phyloP scores from a whole-genome alignment of 768 basidiomycete species.

The Nidularia pulvinata region DNA sequence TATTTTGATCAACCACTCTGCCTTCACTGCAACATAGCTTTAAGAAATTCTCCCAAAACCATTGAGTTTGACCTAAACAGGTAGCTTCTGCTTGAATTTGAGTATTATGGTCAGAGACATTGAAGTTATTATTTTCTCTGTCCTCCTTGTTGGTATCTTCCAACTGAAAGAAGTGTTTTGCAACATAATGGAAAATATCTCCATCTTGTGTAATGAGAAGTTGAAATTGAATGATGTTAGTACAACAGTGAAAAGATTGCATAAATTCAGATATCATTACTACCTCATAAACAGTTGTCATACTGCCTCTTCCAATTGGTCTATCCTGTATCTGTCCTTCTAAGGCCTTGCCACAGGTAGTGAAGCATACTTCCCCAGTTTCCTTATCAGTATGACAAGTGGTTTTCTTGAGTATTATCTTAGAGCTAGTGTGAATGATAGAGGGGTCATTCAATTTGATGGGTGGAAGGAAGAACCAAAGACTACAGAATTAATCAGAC shows the following conservation, averaged over 20 bases:
- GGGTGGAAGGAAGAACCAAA: no score
- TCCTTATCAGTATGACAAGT: neutral
- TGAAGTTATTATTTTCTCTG: neutral
- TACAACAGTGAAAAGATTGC: no score
- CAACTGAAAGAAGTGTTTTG: neutral
- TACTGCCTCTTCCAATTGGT: neutral
- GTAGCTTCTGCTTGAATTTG: neutral
- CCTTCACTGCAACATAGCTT: neutral
- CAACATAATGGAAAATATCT: no score
- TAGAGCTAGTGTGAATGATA: neutral
- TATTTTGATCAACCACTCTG: neutral
- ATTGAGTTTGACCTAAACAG: neutral
- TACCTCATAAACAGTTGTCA: neutral
- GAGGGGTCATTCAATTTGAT: neutral
- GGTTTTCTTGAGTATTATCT: neutral
- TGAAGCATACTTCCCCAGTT: neutral
- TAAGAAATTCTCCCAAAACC: neutral
- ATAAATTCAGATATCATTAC: neutral
- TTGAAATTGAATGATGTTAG: neutral
- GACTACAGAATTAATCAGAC: no score
- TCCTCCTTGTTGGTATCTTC: neutral
- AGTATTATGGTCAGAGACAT: neutral
- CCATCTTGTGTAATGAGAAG: no score
- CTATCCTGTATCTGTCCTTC: neutral
- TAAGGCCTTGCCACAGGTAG: neutral